Evolutionary conservation across 2,329 filamentous ascomycete genomes (phyloP).

Genomic region (Colletotrichum navitas): DNA sequence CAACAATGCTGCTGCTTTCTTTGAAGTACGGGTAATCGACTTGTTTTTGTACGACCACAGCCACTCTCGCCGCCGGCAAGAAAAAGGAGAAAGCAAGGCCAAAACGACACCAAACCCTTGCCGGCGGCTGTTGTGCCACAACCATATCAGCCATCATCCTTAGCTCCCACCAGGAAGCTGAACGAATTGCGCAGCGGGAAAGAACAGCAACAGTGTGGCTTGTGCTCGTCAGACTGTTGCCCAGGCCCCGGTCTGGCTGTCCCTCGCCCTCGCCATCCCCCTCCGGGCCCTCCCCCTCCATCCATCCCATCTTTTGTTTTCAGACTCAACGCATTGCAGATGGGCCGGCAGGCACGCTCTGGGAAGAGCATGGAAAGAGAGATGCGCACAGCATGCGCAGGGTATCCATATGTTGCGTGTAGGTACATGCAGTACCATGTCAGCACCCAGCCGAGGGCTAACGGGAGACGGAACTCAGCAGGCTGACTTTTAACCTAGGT

Average conservation of each 20-base stretch:
- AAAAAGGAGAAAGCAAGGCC: slow-evolving; percentile 37
- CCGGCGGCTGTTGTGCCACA: slow-evolving; percentile 36
- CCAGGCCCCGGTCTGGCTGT: slow-evolving; percentile 5
- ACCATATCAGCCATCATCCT: slow-evolving; percentile 32
- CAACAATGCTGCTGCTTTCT: slow-evolving; percentile 13
- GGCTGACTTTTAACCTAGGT: slow-evolving; percentile 12
- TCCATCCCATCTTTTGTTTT: slow-evolving; percentile 14
- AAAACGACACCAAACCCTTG: slow-evolving; percentile 32
- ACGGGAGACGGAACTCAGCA: slow-evolving; percentile 29
- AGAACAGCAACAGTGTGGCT: slow-evolving; percentile 19
- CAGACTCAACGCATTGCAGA: slow-evolving; percentile 11
- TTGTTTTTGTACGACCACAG: neutral
- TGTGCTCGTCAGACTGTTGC: slow-evolving; percentile 13
- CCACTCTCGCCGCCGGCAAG: neutral
- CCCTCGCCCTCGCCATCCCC: too few species aligned
- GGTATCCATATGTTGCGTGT: slow-evolving; percentile 8
- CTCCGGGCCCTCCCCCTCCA: neutral
- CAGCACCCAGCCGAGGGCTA: slow-evolving; percentile 23
- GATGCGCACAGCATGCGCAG: neutral
- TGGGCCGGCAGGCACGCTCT: neutral
- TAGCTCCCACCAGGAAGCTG: slow-evolving; percentile 22
- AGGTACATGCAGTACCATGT: slow-evolving; percentile 13
- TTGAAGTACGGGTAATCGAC: slow-evolving; percentile 9
- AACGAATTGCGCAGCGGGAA: slow-evolving; percentile 8
- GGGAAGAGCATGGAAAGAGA: neutral